Evolutionary conservation across 2,329 filamentous ascomycete genomes (phyloP).

Genomic region (Nothophoma quercina): DNA sequence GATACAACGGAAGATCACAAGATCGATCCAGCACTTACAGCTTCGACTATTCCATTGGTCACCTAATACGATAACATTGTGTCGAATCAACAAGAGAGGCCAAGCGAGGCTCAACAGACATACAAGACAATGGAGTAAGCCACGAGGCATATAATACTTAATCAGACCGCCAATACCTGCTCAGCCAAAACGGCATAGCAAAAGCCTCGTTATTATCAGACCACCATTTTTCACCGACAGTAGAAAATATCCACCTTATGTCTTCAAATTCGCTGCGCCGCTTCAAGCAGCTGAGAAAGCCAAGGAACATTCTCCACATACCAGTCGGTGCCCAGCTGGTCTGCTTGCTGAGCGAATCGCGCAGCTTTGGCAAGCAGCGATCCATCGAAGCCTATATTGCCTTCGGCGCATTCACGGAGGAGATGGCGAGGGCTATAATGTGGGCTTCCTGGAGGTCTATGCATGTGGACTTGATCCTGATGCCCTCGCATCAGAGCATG

Average conservation of each 20-base stretch:
- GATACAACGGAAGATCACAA: background rate
- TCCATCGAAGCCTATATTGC: slow-evolving; percentile 4
- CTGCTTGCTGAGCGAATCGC: slow-evolving; percentile 9
- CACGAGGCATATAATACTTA: too few relatives aligned
- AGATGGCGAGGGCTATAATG: slow-evolving; percentile 1
- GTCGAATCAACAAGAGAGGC: too few relatives aligned
- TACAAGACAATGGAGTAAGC: too few relatives aligned
- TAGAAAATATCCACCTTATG: too few relatives aligned
- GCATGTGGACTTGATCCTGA: background rate
- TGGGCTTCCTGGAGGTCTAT: background rate
- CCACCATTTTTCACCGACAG: too few relatives aligned
- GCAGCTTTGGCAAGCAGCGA: slow-evolving; percentile 20
- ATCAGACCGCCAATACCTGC: too few relatives aligned
- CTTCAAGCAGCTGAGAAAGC: slow-evolving; percentile 8
- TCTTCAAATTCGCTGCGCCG: too few relatives aligned
- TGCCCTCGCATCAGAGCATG: background rate
- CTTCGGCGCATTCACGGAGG: slow-evolving; percentile 20
- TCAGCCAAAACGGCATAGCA: too few relatives aligned
- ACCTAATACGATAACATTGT: too few relatives aligned
- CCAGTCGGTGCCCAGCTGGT: slow-evolving; percentile 3
- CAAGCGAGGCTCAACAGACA: too few relatives aligned
- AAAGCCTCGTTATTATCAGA: too few relatives aligned
- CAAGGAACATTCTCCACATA: slow-evolving; percentile 8
- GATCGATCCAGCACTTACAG: background rate
- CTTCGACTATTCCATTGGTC: background rate